phyloP scores from a whole-genome alignment of 1,139 yeast species.

The Lipomyces yarrowii region DNA sequence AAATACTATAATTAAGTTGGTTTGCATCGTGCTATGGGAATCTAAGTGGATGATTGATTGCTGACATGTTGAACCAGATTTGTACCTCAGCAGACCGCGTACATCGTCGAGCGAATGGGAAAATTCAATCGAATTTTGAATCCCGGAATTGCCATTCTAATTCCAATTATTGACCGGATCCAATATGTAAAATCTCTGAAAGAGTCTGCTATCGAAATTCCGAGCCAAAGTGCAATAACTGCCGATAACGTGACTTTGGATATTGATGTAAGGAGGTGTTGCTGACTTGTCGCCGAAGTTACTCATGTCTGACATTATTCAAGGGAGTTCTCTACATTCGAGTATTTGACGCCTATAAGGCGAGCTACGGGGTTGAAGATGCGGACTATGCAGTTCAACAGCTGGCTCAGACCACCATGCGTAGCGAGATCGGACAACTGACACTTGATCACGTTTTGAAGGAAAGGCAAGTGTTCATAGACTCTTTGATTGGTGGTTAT shows the following conservation, averaged over 20 bases:
- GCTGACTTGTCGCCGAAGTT: not conserved
- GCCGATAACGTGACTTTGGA: conserved; percentile 84
- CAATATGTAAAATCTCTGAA: conserved; percentile 80
- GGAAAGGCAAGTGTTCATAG: conserved; percentile 52
- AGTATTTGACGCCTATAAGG: conserved; percentile 80
- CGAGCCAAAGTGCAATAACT: conserved; percentile 82
- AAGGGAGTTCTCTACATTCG: conserved; percentile 73
- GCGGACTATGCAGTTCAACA: conserved; percentile 84
- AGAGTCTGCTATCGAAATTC: conserved; percentile 82
- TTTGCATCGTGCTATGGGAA: not conserved
- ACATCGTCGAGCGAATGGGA: conserved; percentile 93
- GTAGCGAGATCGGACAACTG: conserved; percentile 83
- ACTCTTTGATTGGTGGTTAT: not conserved
- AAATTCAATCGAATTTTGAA: conserved; percentile 68
- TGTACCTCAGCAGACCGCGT: conserved; percentile 89
- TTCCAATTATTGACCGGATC: conserved; percentile 74
- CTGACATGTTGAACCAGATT: conserved; percentile 43
- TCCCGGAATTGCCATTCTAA: conserved; percentile 75
- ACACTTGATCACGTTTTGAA: conserved; percentile 75
- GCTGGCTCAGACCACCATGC: conserved; percentile 88
- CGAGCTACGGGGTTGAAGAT: conserved; percentile 86
- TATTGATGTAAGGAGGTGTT: conserved; percentile 51
- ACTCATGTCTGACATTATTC: not conserved
- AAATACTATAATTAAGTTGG: conserved; percentile 62
- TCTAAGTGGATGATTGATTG: not conserved